phyloP scores from a whole-genome alignment of 2,329 filamentous ascomycete genomes.

The Colletotrichum aenigma region DNA sequence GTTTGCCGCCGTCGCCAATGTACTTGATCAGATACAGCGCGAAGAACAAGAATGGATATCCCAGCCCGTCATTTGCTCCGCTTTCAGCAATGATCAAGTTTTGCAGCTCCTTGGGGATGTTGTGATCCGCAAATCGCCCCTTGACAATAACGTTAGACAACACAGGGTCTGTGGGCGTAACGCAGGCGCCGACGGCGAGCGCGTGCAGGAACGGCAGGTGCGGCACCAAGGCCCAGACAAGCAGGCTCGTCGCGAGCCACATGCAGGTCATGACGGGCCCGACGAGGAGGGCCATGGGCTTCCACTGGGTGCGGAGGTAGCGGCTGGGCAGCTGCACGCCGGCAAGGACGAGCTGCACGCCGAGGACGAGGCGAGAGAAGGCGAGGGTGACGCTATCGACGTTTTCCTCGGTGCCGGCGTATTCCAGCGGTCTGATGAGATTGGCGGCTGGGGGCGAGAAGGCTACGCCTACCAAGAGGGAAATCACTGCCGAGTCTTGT shows the following conservation, averaged over 20 bases:
- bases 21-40: constrained; percentile 85
- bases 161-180: constrained; percentile 92
- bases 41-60: constrained; percentile 88
- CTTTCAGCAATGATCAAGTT: constrained; percentile 83
- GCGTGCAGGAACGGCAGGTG: constrained; percentile 77
- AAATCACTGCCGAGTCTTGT: constrained; percentile 68
- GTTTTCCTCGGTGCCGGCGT: constrained; percentile 62
- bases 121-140: constrained; percentile 90
- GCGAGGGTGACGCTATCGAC: constrained; percentile 77
- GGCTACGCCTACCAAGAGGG: constrained; percentile 76
- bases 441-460: constrained; percentile 82
- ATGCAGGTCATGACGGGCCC: constrained; percentile 85
- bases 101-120: constrained; percentile 82
- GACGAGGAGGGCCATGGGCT: constrained; percentile 73
- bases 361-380: constrained; percentile 86
- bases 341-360: constrained; percentile 87
- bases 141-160: constrained; percentile 91
- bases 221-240: constrained; percentile 80
- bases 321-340: constrained; percentile 86
- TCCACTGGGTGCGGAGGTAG: constrained; percentile 82
- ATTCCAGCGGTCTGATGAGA: constrained; percentile 76
- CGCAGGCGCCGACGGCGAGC: constrained; percentile 79
- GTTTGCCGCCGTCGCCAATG: constrained; percentile 59
- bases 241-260: constrained; percentile 82
- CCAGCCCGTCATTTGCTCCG: constrained; percentile 86